A percentile compares a stretch with the other conserved stretches of the same genome.
Conservation (phyloP, 2,329 filamentous ascomycete species). For the Neocucurbitaria cava region DNA sequence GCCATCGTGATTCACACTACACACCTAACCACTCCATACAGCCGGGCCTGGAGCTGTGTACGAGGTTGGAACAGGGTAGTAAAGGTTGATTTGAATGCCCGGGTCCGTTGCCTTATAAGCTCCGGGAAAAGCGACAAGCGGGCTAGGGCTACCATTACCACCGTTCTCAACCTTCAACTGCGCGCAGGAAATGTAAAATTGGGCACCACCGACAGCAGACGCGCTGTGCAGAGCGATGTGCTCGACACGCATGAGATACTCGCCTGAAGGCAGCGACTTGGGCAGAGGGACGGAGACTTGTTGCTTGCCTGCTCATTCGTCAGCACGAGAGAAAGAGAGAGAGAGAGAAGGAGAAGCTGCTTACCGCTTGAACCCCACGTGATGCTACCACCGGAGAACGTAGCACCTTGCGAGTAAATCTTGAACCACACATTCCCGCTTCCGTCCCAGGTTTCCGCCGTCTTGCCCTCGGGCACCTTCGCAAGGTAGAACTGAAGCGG, state of each 20-base stretch:
- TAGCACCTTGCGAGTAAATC: slow-evolving; percentile 37
- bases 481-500: slow-evolving; percentile 50
- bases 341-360: slow-evolving; percentile 20
- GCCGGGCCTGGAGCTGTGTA: slow-evolving; percentile 41
- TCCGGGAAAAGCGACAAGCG: slow-evolving; percentile 52
- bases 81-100: slow-evolving; percentile 44
- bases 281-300: slow-evolving; percentile 49
- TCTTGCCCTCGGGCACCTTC: slow-evolving; percentile 41
- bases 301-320: slow-evolving; percentile 4
- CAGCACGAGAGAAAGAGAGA: too few species aligned
- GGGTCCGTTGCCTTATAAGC: slow-evolving; percentile 45
- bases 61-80: slow-evolving; percentile 17
- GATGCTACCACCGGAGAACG: slow-evolving; percentile 25
- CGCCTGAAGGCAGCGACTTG: slow-evolving; percentile 48
- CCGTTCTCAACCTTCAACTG: slow-evolving; percentile 53
- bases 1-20: neutral
- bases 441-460: slow-evolving; percentile 39
- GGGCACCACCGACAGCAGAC: slow-evolving; percentile 39
- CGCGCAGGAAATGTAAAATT: slow-evolving; percentile 57
- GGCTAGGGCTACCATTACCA: slow-evolving; percentile 46
- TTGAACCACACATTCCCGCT: slow-evolving; percentile 48
- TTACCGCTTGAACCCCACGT: slow-evolving; percentile 27
- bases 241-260: slow-evolving; percentile 57
- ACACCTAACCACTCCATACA: slow-evolving; percentile 36
- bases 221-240: slow-evolving; percentile 56